These are phyloP conservation scores for Colletotrichum lini DNA, from an alignment of 2,329 filamentous ascomycete genomes.

Conservation along the genomic window DNA sequence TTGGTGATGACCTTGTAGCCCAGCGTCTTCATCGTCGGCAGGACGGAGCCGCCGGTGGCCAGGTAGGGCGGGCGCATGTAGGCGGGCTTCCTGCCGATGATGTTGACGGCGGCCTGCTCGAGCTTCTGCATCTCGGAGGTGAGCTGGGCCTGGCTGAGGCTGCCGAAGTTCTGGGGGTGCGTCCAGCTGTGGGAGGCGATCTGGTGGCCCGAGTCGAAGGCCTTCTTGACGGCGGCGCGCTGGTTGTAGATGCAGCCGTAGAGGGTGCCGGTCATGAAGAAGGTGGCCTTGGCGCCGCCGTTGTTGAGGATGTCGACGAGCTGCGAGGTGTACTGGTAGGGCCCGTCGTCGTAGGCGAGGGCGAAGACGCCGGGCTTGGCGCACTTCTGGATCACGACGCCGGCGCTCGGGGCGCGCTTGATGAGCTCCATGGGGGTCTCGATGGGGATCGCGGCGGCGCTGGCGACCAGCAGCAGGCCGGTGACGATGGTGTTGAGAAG, in stretches of 20 bases:
- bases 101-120: constrained; percentile 66
- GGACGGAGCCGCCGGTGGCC: constrained; percentile 60
- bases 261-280: constrained; percentile 67
- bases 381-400: constrained; percentile 62
- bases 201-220: constrained; percentile 66
- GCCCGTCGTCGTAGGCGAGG: constrained; percentile 69
- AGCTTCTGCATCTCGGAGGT: constrained; percentile 64
- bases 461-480: constrained; percentile 47
- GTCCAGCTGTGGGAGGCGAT: constrained; percentile 69
- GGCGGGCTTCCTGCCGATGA: constrained; percentile 62
- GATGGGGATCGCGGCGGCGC: constrained; percentile 50
- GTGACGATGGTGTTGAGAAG: constrained; percentile 46
- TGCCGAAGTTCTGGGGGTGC: constrained; percentile 60
- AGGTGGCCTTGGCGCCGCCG: constrained; percentile 66
- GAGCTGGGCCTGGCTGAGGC: constrained; percentile 55
- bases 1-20: constrained; percentile 74
- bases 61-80: constrained; percentile 68
- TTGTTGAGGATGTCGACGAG: constrained; percentile 66
- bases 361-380: constrained; percentile 60
- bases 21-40: constrained; percentile 59
- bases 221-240: constrained; percentile 66
- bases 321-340: constrained; percentile 62
- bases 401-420: constrained; percentile 57
- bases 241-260: constrained; percentile 67
- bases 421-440: constrained; percentile 57